Evolutionary conservation across 164 flowering plant genomes (phyloP).

Genomic region (Dillenia turbinata): DNA sequence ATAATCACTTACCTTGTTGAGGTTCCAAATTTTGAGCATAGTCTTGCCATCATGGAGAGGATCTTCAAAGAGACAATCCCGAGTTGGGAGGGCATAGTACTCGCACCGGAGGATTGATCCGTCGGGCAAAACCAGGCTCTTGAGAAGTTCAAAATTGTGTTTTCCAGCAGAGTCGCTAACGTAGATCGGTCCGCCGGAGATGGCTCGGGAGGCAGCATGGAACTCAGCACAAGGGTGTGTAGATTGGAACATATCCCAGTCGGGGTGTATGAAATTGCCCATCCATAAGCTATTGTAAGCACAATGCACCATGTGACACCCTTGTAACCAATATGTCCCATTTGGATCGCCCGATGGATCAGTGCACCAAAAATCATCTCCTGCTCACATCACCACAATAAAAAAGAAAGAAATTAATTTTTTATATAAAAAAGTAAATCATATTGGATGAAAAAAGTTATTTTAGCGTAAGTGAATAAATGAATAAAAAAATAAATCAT

Average conservation of each 20-base stretch:
- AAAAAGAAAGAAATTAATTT: no score
- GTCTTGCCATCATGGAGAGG: constrained; percentile 84
- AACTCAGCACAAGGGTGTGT: constrained; percentile 82
- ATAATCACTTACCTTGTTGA: constrained; percentile 41
- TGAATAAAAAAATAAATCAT: no score
- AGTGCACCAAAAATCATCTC: constrained; percentile 89
- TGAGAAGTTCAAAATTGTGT: constrained; percentile 68
- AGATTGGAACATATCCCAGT: constrained; percentile 95
- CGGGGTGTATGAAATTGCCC: constrained; percentile 88
- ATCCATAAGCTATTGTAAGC: constrained; percentile 92
- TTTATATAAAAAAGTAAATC: no score
- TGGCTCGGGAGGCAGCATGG: constrained; percentile 89
- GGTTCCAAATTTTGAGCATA: constrained; percentile 89
- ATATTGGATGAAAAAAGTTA: no score
- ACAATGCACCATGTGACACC: constrained; percentile 89
- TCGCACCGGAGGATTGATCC: constrained; percentile 67
- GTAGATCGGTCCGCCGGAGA: constrained; percentile 85
- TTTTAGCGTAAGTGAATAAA: no score
- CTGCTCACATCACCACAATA: constrained; percentile 16
- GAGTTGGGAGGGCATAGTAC: constrained; percentile 67
- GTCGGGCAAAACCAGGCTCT: constrained; percentile 64
- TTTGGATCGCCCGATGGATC: constrained; percentile 75
- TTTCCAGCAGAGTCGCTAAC: constrained; percentile 70
- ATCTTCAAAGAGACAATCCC: constrained; percentile 72
- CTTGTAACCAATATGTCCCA: constrained; percentile 89